Evolutionary conservation across 2,329 filamentous ascomycete genomes (phyloP), one percentile per base, ranked within the genome.

Genomic region (Epichloe brachyelytri): DNA sequence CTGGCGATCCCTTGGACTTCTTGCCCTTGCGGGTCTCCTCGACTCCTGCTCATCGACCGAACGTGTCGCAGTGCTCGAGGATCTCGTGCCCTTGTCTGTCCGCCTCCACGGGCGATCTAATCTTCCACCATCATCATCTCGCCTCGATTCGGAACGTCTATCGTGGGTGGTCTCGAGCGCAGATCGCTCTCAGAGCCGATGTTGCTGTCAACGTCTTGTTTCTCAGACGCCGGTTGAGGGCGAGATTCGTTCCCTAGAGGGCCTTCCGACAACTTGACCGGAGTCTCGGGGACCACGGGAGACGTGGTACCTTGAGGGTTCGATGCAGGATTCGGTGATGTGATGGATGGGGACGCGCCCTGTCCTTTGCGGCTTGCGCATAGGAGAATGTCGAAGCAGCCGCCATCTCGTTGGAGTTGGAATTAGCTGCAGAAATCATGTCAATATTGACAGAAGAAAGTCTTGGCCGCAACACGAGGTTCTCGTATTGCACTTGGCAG

Each of bases 341-440:
- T 52, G 57, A 57, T 63, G 52, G 63, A 63, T 30, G 62, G 65
- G 56, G 61, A 60, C 51, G 64, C 55, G 56, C 78, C 71, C 61
- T 85, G 79, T 63, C 90, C 88, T 69, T 93, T 54, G 91, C 91
- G 64, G 91, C 91, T 77, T 95, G 89, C 62, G 91, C 91, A 69
- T 97, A 97, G 54, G 91, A 96, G 66, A 96, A 95, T 36, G 80
- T 74, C 55, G 80, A 74, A 56, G 78, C 60, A 53, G 68, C 67
- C 57, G 77, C 76, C 78, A 80, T 80, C 53, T 67, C 62, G 58
- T 57, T 60, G 51, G 58, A 59, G 51, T 58, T 60, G 48, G 58
- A 52, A 50, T 58, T 55, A 41, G 58, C 57, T 57, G 59, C 56
- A 53, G 60, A 59, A 54, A 58, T 58, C 60, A 56, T 45, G 49